These are phyloP conservation scores for Heracleum sosnowskyi DNA, from an alignment of 129 eudicot species.

Conservation along the genomic window DNA sequence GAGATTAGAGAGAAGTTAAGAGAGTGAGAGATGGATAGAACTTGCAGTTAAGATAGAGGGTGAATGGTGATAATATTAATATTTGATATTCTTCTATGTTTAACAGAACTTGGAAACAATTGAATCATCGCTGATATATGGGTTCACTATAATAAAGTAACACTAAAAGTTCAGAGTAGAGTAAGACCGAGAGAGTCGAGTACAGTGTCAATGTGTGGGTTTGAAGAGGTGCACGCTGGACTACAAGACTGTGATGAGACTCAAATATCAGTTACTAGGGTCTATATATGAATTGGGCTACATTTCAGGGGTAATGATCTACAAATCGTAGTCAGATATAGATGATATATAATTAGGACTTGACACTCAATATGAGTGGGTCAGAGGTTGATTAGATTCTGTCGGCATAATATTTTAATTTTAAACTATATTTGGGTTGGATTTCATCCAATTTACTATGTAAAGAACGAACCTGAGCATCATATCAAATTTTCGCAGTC, in stretches of 20 bases:
- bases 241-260: background rate
- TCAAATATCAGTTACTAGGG: background rate
- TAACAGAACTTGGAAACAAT: background rate
- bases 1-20: too few relatives aligned
- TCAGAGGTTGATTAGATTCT: background rate
- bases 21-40: background rate
- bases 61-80: too few relatives aligned
- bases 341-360: too few relatives aligned
- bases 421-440: background rate
- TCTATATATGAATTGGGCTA: background rate
- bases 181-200: background rate
- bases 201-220: background rate
- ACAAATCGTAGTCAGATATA: background rate
- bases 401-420: background rate
- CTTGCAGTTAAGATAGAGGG: background rate
- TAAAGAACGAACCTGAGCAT: background rate
- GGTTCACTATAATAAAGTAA: background rate
- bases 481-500: background rate
- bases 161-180: background rate
- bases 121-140: background rate
- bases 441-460: too few relatives aligned
- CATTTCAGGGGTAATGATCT: background rate
- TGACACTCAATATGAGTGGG: background rate
- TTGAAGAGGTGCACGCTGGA: background rate
- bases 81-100: background rate